Percentiles rank a stretch among this genome's conserved stretches.
These are phyloP conservation scores for Naganishia sp. DNA, from an alignment of 1,284 basidiomycete species.

Conservation along the genomic window DNA sequence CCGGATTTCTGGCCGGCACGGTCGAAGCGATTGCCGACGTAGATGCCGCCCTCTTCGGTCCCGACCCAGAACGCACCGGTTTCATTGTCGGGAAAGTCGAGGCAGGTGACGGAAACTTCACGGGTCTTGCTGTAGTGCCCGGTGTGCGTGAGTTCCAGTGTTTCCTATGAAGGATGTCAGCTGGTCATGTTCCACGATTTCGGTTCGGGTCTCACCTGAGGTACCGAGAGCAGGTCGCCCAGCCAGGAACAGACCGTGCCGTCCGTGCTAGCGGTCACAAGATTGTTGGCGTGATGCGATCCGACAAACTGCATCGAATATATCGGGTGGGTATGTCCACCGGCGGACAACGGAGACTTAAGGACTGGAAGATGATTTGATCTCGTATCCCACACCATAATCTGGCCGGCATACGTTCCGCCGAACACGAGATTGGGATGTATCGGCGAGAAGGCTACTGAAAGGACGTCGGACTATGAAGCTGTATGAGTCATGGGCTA, in stretches of 20 bases:
- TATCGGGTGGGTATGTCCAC: slow-evolving; percentile 96
- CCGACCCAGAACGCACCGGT: slow-evolving; percentile 95
- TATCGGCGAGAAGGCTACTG: slow-evolving; percentile 94
- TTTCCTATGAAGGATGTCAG: slow-evolving; percentile 65
- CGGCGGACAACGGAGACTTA: slow-evolving; percentile 91
- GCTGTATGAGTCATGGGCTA: background rate
- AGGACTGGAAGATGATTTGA: slow-evolving; percentile 92
- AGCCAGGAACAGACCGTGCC: slow-evolving; percentile 97
- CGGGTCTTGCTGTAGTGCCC: slow-evolving; percentile 83
- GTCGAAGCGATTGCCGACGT: slow-evolving; percentile 93
- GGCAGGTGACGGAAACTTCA: slow-evolving; percentile 87
- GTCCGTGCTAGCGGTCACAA: slow-evolving; percentile 94
- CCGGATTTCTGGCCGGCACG: slow-evolving; percentile 95
- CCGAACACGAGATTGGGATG: slow-evolving; percentile 96
- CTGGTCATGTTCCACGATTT: slow-evolving; percentile 17
- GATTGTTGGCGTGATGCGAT: slow-evolving; percentile 95
- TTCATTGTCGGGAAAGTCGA: slow-evolving; percentile 93
- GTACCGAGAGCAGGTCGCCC: slow-evolving; percentile 96
- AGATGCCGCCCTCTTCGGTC: slow-evolving; percentile 95
- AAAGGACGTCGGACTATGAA: slow-evolving; percentile 87
- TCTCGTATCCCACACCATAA: slow-evolving; percentile 97
- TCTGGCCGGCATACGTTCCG: slow-evolving; percentile 97
- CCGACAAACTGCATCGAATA: slow-evolving; percentile 97
- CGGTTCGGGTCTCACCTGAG: slow-evolving; percentile 63
- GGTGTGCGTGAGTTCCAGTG: slow-evolving; percentile 78